Conservation (phyloP, 768 basidiomycete genomes). For the Tulasnella sp. region DNA sequence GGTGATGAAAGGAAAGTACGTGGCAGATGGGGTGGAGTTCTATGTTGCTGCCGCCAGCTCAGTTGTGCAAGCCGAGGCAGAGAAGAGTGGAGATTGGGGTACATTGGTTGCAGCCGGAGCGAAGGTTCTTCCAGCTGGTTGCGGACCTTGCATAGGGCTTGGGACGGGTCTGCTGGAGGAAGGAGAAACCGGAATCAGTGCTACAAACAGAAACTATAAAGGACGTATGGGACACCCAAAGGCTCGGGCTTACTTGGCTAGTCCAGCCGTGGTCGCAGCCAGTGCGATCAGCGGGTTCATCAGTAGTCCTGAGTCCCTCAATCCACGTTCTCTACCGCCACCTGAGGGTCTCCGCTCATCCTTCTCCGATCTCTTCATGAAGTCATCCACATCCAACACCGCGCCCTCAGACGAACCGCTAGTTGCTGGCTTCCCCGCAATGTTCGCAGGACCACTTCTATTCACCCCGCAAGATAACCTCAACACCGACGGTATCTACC, state of each 20-base stretch:
- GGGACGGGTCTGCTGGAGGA: constrained; percentile 89
- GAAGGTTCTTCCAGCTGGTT: constrained; percentile 86
- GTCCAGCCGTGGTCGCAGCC: constrained; percentile 94
- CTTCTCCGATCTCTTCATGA: constrained; percentile 21
- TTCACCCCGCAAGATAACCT: constrained; percentile 95
- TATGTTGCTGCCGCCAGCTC: constrained; percentile 96
- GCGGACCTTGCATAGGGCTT: constrained; percentile 95
- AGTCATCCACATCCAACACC: constrained; percentile 24
- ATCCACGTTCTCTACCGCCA: constrained; percentile 41
- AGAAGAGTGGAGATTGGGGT: constrained; percentile 79
- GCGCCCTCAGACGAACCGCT: constrained; percentile 43
- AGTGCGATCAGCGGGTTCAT: constrained; percentile 90
- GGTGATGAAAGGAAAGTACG: constrained; percentile 63
- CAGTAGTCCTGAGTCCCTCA: constrained; percentile 56
- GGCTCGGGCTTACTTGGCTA: constrained; percentile 89
- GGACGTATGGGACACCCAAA: constrained; percentile 96
- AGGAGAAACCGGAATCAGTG: constrained; percentile 91
- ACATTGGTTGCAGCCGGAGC: constrained; percentile 79
- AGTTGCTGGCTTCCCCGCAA: constrained; percentile 68
- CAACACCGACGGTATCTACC: constrained; percentile 97
- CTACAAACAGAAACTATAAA: constrained; percentile 98
- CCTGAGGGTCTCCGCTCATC: constrained; percentile 27
- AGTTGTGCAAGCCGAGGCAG: constrained; percentile 81
- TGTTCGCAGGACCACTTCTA: constrained; percentile 74
- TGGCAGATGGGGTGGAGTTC: constrained; percentile 87